These are phyloP conservation scores for Cornus suecica DNA, from an alignment of 148 eudicot species.

Conservation along the genomic window DNA sequence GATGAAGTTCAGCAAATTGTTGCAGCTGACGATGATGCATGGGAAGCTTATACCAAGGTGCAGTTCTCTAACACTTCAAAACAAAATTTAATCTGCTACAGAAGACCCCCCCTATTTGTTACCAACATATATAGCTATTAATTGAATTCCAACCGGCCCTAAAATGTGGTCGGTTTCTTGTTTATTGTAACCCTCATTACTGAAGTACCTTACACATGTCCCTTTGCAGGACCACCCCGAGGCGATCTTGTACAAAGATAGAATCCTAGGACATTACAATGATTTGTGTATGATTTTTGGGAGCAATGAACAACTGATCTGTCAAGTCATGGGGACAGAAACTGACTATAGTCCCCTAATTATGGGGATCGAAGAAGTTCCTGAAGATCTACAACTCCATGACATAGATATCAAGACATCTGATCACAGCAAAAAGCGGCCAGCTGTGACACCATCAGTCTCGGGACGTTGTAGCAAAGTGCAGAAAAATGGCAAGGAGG, in stretches of 20 bases:
- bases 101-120: not conserved
- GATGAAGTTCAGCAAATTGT: constrained; percentile 24
- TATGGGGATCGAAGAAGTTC: constrained; percentile 6
- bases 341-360: constrained; percentile 10
- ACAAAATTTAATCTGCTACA: not conserved
- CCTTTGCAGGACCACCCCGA: constrained; percentile 27
- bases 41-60: constrained; percentile 34
- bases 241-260: constrained; percentile 17
- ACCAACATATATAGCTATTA: not conserved
- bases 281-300: constrained; percentile 20
- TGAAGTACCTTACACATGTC: not conserved
- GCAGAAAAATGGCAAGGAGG: constrained; percentile 21
- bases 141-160: not conserved
- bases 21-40: constrained; percentile 22
- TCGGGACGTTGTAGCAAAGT: constrained; percentile 17
- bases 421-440: constrained; percentile 22
- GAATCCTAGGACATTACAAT: constrained; percentile 14
- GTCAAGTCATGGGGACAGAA: constrained; percentile 10
- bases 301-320: constrained; percentile 11
- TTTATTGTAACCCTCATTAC: not conserved
- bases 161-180: not conserved
- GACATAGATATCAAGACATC: not conserved
- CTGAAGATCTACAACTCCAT: constrained; percentile 11
- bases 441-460: not conserved
- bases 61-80: not conserved